phyloP scores from a whole-genome alignment of 1,284 basidiomycete species.

The Coniferiporia sulphurascens region DNA sequence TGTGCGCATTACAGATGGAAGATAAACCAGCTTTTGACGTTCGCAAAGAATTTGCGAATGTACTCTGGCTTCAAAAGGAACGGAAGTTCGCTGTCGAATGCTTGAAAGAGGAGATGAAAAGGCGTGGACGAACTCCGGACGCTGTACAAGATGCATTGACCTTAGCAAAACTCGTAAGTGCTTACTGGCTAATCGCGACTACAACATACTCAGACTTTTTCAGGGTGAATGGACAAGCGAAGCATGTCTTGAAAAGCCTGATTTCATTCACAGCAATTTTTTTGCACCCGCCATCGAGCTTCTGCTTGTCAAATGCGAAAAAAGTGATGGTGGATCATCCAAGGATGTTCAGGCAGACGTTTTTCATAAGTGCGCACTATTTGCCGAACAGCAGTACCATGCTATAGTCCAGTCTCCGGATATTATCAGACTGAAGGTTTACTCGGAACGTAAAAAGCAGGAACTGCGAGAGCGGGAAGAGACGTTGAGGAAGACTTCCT shows the following conservation, averaged over 20 bases:
- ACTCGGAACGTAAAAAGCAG: slow-evolving; percentile 66
- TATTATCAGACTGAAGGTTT: slow-evolving; percentile 62
- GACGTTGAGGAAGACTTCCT: slow-evolving; percentile 34
- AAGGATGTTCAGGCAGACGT: slow-evolving; percentile 51
- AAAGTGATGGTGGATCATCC: slow-evolving; percentile 19
- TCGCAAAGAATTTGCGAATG: slow-evolving; percentile 81
- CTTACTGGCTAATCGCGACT: slow-evolving; percentile 1
- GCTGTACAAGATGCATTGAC: slow-evolving; percentile 41
- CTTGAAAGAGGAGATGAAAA: slow-evolving; percentile 47
- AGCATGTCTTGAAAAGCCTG: slow-evolving; percentile 79
- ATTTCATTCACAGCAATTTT: slow-evolving; percentile 65
- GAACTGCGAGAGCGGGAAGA: slow-evolving; percentile 51
- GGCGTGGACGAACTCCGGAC: slow-evolving; percentile 16
- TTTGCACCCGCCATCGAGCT: slow-evolving; percentile 62
- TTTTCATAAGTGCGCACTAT: slow-evolving; percentile 80
- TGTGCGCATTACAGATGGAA: slow-evolving; percentile 68
- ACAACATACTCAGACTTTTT: not conserved
- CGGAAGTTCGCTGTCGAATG: slow-evolving; percentile 80
- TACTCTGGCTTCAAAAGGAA: slow-evolving; percentile 87
- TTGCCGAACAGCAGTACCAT: slow-evolving; percentile 85
- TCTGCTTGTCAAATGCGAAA: slow-evolving; percentile 29
- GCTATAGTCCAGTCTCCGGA: slow-evolving; percentile 69
- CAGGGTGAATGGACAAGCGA: slow-evolving; percentile 89
- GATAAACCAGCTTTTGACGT: slow-evolving; percentile 45
- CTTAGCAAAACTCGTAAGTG: slow-evolving; percentile 56